phyloP scores from a whole-genome alignment of 306 rosid species.

The Malus sieversii region DNA sequence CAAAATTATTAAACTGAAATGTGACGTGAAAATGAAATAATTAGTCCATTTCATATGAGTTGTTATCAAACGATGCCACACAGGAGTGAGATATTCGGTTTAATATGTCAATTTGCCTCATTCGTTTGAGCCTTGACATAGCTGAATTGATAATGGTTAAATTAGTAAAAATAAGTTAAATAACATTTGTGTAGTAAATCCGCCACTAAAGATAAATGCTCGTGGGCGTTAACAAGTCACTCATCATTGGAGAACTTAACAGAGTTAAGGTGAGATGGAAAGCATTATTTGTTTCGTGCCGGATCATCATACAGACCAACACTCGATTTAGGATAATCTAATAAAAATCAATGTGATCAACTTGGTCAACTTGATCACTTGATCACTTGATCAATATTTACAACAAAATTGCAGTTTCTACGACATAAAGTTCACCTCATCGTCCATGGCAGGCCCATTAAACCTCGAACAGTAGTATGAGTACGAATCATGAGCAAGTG shows the following conservation, averaged over 20 bases:
- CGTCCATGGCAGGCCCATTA: conserved; percentile 22
- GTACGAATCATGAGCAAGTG: conserved; percentile 87
- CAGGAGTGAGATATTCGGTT: background rate
- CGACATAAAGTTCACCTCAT: conserved; percentile 12
- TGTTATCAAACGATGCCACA: background rate
- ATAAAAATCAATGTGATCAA: background rate
- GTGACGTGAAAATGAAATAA: too few species aligned
- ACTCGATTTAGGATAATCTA: background rate
- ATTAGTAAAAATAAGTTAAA: too few species aligned
- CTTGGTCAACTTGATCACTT: background rate
- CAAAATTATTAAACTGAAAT: too few species aligned
- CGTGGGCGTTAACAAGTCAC: background rate
- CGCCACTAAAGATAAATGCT: too few species aligned
- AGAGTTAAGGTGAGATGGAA: too few species aligned
- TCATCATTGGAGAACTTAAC: background rate
- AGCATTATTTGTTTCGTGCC: too few species aligned
- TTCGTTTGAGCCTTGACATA: too few species aligned
- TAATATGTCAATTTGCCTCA: background rate
- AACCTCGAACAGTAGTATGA: conserved; percentile 28
- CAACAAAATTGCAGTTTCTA: conserved; percentile 2
- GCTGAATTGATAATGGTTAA: background rate
- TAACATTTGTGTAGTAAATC: background rate
- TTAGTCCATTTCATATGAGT: background rate
- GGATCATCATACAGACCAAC: background rate
- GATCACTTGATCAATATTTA: background rate